These are phyloP conservation scores for Calocybe gambosa DNA, from an alignment of 1,284 basidiomycete genomes.

Conservation along the genomic window DNA sequence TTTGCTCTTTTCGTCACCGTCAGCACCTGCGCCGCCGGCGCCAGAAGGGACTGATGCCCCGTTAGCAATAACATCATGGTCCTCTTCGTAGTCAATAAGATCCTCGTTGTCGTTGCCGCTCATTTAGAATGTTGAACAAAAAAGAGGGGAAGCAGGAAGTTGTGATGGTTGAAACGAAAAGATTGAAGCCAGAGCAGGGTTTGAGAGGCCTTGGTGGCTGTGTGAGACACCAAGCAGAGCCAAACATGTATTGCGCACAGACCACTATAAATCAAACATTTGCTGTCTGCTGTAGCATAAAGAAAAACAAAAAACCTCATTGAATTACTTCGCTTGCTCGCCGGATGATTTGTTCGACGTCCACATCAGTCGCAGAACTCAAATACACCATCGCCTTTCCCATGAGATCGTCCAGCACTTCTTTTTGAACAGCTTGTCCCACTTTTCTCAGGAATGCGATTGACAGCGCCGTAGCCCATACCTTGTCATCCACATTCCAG, in stretches of 20 bases:
- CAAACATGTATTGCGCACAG: conserved; percentile 23
- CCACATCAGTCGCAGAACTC: neutral
- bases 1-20: conserved; percentile 82
- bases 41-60: conserved; percentile 44
- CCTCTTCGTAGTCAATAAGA: conserved; percentile 92
- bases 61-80: conserved; percentile 77
- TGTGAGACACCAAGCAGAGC: conserved; percentile 18
- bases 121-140: conserved; percentile 37
- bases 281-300: too few relatives aligned
- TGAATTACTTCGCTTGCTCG: neutral
- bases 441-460: conserved; percentile 22
- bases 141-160: conserved; percentile 18
- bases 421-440: conserved; percentile 17
- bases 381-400: conserved; percentile 24
- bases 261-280: conserved; percentile 14
- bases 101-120: conserved; percentile 78
- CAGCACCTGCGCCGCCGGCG: conserved; percentile 49
- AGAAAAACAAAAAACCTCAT: neutral
- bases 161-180: conserved; percentile 26
- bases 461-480: conserved; percentile 26
- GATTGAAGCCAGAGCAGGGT: conserved; percentile 8
- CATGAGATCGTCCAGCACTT: conserved; percentile 22
- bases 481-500: conserved; percentile 14
- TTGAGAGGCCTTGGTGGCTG: conserved; percentile 11
- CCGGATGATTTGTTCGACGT: conserved; percentile 8